phyloP scores from a whole-genome alignment of 495 filamentous ascomycete species.

The Penicillium ucsense region DNA sequence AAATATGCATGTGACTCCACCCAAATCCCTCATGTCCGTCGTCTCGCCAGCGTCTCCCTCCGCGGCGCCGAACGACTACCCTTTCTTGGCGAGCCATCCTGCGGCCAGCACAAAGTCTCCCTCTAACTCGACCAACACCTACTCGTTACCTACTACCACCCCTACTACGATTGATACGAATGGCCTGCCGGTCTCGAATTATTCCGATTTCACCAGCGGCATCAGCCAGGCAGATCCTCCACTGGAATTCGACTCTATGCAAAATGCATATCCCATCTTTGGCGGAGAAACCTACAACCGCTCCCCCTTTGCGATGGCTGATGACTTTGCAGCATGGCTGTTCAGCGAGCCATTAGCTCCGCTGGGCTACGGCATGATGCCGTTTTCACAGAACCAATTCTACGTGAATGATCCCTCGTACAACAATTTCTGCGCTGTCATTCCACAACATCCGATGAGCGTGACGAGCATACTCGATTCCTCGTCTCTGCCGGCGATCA shows the following conservation, averaged over 20 bases:
- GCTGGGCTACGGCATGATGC: constrained; percentile 29
- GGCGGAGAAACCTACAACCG: constrained; percentile 71
- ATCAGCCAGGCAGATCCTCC: constrained; percentile 12
- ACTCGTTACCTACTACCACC: constrained; percentile 11
- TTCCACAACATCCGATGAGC: constrained; percentile 69
- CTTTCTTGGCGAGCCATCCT: constrained; percentile 9
- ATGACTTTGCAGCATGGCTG: constrained; percentile 85
- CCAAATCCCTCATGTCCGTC: constrained; percentile 10
- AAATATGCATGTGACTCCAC: constrained; percentile 8
- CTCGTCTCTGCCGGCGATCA: constrained; percentile 61
- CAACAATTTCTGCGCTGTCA: constrained; percentile 25
- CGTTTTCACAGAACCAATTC: constrained; percentile 29
- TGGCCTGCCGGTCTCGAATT: constrained; percentile 14
- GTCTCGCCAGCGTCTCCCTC: constrained; percentile 14
- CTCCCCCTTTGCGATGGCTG: constrained; percentile 81
- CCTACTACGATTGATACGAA: constrained; percentile 18
- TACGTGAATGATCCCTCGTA: constrained; percentile 33
- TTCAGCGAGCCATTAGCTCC: constrained; percentile 58
- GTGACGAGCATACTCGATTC: constrained; percentile 85
- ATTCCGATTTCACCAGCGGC: constrained; percentile 15
- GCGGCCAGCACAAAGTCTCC: constrained; percentile 9
- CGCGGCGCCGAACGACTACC: constrained; percentile 13
- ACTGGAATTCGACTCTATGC: constrained; percentile 51
- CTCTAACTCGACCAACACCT: constrained; percentile 9
- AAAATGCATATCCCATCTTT: constrained; percentile 73